These are phyloP conservation scores for Arachnomyces sp. DNA, from an alignment of 2,329 filamentous ascomycete genomes.

Conservation along the genomic window DNA sequence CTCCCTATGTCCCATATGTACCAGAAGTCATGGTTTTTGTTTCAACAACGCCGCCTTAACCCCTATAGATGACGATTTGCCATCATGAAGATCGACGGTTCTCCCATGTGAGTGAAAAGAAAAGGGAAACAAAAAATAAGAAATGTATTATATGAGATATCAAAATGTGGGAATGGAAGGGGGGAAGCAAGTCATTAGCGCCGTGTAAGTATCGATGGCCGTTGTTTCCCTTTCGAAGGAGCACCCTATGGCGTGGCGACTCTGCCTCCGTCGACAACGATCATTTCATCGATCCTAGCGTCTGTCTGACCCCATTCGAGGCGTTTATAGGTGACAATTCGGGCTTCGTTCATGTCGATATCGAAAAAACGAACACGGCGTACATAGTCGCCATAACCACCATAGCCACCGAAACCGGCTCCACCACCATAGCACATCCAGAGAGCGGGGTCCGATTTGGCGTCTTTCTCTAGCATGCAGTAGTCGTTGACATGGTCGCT, in stretches of 20 bases:
- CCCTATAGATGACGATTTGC: no score
- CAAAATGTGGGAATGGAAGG: no score
- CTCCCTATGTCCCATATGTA: no score
- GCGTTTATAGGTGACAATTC: conserved; percentile 87
- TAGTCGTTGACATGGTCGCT: conserved; percentile 97
- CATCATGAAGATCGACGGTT: no score
- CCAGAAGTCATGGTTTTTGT: no score
- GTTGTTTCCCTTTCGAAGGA: not conserved
- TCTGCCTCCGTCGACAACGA: conserved; percentile 52
- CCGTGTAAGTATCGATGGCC: no score
- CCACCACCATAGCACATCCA: conserved; percentile 99
- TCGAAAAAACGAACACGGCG: conserved; percentile 84
- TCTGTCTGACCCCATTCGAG: conserved; percentile 57
- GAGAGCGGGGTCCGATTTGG: conserved; percentile 55
- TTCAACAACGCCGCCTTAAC: no score
- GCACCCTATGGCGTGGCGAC: conserved; percentile 29
- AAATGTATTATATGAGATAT: not conserved
- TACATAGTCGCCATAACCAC: conserved; percentile 77
- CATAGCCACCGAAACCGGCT: conserved; percentile 88
- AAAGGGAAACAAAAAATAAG: not conserved
- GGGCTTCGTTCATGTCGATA: conserved; percentile 81
- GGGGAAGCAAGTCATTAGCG: no score
- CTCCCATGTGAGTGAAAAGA: no score
- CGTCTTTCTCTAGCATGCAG: conserved; percentile 60
- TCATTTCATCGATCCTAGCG: conserved; percentile 49